Conservation (phyloP, 805 yeast genomes). For the Kazachstania psychrophila region DNA sequence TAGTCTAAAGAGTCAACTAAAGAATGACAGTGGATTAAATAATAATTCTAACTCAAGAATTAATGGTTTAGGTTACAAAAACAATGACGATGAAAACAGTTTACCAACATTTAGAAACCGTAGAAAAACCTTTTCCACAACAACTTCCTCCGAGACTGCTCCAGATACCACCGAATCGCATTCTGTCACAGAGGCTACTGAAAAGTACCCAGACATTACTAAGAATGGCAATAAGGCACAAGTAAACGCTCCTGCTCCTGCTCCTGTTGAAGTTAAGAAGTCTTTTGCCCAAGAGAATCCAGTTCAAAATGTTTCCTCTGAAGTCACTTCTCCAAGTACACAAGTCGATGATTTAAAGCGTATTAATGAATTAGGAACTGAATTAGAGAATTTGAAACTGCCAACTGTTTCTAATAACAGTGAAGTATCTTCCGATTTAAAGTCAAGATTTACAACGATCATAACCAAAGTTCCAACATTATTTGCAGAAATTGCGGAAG, state of each 20-base stretch:
- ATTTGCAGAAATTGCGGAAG: conserved; percentile 49
- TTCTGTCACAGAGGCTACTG: conserved; percentile 1
- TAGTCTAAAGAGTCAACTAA: conserved; percentile 51
- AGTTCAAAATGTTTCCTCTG: neutral
- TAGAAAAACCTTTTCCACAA: conserved; percentile 9
- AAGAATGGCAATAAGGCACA: neutral
- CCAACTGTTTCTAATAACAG: conserved; percentile 21
- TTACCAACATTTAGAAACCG: conserved; percentile 60
- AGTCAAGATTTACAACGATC: conserved; percentile 48
- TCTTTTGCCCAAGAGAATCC: neutral
- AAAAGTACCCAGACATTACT: conserved; percentile 4
- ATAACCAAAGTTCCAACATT: conserved; percentile 67
- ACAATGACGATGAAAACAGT: conserved; percentile 65
- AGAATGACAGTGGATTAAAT: conserved; percentile 7
- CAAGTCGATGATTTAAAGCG: conserved; percentile 36
- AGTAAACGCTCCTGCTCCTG: neutral
- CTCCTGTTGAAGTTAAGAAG: neutral
- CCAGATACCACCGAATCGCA: neutral
- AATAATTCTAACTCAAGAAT: conserved; percentile 15
- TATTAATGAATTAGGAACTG: conserved; percentile 55
- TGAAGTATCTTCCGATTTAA: conserved; percentile 37
- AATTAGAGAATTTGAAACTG: conserved; percentile 41
- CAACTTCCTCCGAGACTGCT: neutral
- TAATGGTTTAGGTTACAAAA: conserved; percentile 49
- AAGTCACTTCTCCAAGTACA: conserved; percentile 6